Conservation (phyloP, 495 filamentous ascomycete genomes). For the Hypoxylon fuscum region DNA sequence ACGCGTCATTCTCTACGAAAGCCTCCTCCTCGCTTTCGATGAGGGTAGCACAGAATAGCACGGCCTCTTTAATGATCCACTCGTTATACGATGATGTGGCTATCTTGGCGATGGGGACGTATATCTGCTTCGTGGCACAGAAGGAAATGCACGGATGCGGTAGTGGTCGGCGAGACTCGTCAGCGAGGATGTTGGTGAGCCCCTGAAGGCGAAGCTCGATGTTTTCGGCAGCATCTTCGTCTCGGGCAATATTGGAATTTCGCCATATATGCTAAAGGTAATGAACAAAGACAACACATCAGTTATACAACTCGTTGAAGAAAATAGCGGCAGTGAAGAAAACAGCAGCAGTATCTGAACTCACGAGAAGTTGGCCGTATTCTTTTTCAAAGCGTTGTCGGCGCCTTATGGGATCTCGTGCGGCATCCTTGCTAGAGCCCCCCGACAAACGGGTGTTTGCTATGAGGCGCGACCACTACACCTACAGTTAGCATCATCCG, state of each 20-base stretch:
- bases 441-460: conserved; percentile 75
- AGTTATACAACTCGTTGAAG: conserved; percentile 13
- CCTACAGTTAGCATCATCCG: conserved; percentile 24
- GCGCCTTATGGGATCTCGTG: conserved; percentile 83
- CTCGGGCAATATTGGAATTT: conserved; percentile 62
- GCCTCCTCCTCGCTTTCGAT: conserved; percentile 96
- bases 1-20: conserved; percentile 83
- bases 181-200: conserved; percentile 81
- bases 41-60: conserved; percentile 84
- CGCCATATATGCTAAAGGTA: conserved; percentile 80
- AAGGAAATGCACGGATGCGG: conserved; percentile 90
- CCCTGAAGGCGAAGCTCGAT: conserved; percentile 64
- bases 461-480: conserved; percentile 87
- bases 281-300: conserved; percentile 19
- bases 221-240: conserved; percentile 62
- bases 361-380: conserved; percentile 84
- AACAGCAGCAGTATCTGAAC: conserved; percentile 21
- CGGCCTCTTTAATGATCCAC: conserved; percentile 79
- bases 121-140: conserved; percentile 84
- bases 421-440: conserved; percentile 65
- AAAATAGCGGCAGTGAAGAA: too few species aligned
- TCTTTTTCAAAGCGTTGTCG: conserved; percentile 89
- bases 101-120: conserved; percentile 85
- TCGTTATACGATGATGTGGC: conserved; percentile 81
- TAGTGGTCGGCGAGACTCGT: conserved; percentile 85